phyloP scores from a whole-genome alignment of 345 rosid genomes.

The Citrus cavaleriei region DNA sequence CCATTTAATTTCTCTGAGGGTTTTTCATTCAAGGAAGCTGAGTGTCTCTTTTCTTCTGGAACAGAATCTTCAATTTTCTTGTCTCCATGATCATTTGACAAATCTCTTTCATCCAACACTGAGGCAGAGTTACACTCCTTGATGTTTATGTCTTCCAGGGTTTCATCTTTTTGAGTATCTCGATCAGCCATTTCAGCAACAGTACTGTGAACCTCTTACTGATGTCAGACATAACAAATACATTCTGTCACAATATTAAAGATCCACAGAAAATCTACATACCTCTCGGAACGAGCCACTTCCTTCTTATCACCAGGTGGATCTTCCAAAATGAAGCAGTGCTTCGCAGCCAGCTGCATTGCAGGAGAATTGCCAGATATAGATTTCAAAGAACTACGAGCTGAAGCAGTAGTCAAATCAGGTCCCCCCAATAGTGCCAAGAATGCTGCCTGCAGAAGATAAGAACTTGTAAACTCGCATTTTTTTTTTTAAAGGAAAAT shows the following conservation, averaged over 20 bases:
- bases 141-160: conserved; percentile 28
- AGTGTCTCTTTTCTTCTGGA: conserved; percentile 40
- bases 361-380: conserved; percentile 51
- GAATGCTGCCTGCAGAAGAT: conserved; percentile 66
- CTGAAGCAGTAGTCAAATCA: conserved; percentile 71
- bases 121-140: conserved; percentile 30
- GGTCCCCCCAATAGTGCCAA: conserved; percentile 60
- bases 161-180: conserved; percentile 36
- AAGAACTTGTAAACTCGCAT: not conserved
- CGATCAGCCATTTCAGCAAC: conserved; percentile 33
- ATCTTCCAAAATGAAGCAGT: conserved; percentile 89
- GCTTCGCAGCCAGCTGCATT: conserved; percentile 70
- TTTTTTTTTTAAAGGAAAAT: not conserved
- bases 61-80: conserved; percentile 35
- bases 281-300: conserved; percentile 52
- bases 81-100: conserved; percentile 24
- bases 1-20: conserved; percentile 24
- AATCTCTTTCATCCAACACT: conserved; percentile 26
- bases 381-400: conserved; percentile 64
- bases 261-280: conserved; percentile 12
- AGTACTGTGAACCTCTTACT: conserved; percentile 45
- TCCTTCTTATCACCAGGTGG: conserved; percentile 69
- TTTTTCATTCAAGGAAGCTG: conserved; percentile 29
- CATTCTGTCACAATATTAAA: conserved; percentile 10
- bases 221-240: conserved; percentile 27